These are phyloP conservation scores for Ottelia alismoides DNA, from an alignment of 106 monocot genomes.

Conservation along the genomic window DNA sequence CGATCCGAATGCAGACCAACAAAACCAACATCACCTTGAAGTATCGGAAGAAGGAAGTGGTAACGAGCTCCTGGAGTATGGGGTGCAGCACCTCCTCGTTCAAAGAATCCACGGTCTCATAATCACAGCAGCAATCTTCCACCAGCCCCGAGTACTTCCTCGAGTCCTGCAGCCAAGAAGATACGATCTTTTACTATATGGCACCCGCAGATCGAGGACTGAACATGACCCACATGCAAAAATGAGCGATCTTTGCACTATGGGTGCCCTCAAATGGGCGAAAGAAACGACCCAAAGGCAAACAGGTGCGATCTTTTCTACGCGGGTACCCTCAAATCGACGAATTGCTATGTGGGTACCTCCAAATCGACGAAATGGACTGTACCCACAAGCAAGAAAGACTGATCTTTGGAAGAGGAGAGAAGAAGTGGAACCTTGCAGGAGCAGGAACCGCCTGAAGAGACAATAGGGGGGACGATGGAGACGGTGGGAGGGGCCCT, in stretches of 20 bases:
- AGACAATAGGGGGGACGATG: slow-evolving; percentile 2
- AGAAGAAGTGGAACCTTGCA: slow-evolving; percentile 20
- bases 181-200: too few relatives aligned
- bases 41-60: slow-evolving; percentile 75
- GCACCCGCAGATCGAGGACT: too few relatives aligned
- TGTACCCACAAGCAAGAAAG: background rate
- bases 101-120: slow-evolving; percentile 82
- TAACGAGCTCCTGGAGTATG: slow-evolving; percentile 76
- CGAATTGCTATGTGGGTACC: background rate
- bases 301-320: slow-evolving; percentile 2
- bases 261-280: too few relatives aligned
- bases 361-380: background rate
- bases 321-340: background rate
- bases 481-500: slow-evolving; percentile 10
- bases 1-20: too few relatives aligned
- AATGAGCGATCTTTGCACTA: too few relatives aligned
- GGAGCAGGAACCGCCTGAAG: too few relatives aligned
- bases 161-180: slow-evolving; percentile 33
- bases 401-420: background rate
- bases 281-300: too few relatives aligned
- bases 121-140: slow-evolving; percentile 89
- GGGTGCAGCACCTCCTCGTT: slow-evolving; percentile 74
- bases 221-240: background rate
- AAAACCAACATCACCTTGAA: slow-evolving; percentile 87
- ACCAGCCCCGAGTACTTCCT: slow-evolving; percentile 70